Conservation (phyloP, 768 basidiomycete species). For the Russula brevipes region DNA sequence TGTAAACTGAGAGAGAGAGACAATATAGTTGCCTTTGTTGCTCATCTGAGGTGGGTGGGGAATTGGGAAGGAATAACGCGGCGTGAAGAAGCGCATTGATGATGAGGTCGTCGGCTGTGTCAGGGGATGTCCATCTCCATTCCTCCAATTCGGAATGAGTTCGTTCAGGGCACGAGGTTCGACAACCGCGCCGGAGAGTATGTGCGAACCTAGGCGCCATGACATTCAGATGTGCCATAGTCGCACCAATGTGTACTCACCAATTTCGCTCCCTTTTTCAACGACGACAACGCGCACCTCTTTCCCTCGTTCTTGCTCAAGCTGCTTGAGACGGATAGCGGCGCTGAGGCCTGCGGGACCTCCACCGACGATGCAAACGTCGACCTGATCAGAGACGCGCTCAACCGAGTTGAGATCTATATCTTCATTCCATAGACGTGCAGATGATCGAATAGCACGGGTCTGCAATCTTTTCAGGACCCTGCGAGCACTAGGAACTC, state of each 20-base stretch:
- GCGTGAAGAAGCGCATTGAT: slow-evolving; percentile 81
- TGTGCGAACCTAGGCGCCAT: slow-evolving; percentile 67
- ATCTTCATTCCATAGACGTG: slow-evolving; percentile 31
- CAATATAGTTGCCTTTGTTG: slow-evolving; percentile 90
- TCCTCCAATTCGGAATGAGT: slow-evolving; percentile 80
- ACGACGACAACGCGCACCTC: slow-evolving; percentile 89
- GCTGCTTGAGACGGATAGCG: slow-evolving; percentile 93
- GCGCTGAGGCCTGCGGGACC: slow-evolving; percentile 94
- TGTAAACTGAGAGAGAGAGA: slow-evolving; percentile 83
- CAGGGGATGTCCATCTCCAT: slow-evolving; percentile 65
- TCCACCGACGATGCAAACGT: slow-evolving; percentile 95
- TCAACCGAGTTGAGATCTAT: slow-evolving; percentile 64
- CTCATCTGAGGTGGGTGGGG: slow-evolving; percentile 97
- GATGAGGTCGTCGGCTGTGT: slow-evolving; percentile 73
- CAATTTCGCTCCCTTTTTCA: slow-evolving; percentile 92
- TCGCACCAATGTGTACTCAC: slow-evolving; percentile 41
- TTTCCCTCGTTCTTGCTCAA: slow-evolving; percentile 70
- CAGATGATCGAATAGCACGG: slow-evolving; percentile 30
- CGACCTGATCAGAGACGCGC: slow-evolving; percentile 84
- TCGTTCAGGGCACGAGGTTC: slow-evolving; percentile 90
- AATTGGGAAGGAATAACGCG: slow-evolving; percentile 63
- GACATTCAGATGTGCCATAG: not conserved
- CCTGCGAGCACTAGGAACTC: slow-evolving; percentile 8
- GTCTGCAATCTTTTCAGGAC: slow-evolving; percentile 1
- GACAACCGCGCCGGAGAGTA: slow-evolving; percentile 92